Conservation (phyloP, 257 asterid species). For the Agastache rugosa region DNA sequence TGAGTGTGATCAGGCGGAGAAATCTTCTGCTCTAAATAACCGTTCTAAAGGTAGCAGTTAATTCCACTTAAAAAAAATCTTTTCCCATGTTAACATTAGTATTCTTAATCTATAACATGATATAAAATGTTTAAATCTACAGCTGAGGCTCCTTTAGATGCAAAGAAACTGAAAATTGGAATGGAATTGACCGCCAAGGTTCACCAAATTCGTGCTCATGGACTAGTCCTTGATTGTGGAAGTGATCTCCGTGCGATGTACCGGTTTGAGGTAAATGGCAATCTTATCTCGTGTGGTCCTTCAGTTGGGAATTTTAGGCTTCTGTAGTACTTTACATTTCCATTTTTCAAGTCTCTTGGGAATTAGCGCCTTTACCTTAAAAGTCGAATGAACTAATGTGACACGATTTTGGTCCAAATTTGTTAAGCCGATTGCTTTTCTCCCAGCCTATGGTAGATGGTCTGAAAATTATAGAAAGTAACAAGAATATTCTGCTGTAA, state of each 20-base stretch:
- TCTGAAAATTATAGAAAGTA: not conserved
- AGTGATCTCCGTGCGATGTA: conserved; percentile 83
- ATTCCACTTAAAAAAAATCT: conserved; percentile 27
- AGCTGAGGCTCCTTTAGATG: conserved; percentile 49
- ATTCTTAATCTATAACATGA: conserved; percentile 18
- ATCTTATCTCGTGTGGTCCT: conserved; percentile 5
- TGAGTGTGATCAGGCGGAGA: conserved; percentile 79
- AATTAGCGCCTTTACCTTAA: not conserved
- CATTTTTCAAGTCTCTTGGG: not conserved
- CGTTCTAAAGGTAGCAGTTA: conserved; percentile 46
- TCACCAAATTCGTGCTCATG: conserved; percentile 81
- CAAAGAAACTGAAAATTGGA: conserved; percentile 77
- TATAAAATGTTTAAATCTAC: conserved; percentile 15
- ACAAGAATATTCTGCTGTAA: not conserved
- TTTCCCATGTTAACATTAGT: not conserved
- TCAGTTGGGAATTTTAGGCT: conserved; percentile 6
- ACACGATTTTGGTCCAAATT: not conserved
- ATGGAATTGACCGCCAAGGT: conserved; percentile 75
- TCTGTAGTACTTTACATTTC: not conserved
- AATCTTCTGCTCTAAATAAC: conserved; percentile 41
- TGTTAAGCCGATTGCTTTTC: not conserved
- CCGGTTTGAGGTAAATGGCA: conserved; percentile 74
- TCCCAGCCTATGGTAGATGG: too few species aligned
- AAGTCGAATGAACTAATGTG: not conserved
- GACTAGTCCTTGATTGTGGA: conserved; percentile 91